A percentile compares a stretch with the other conserved stretches of the same genome.
phyloP scores from a whole-genome alignment of 768 basidiomycete species.

The Russula ochroleuca region DNA sequence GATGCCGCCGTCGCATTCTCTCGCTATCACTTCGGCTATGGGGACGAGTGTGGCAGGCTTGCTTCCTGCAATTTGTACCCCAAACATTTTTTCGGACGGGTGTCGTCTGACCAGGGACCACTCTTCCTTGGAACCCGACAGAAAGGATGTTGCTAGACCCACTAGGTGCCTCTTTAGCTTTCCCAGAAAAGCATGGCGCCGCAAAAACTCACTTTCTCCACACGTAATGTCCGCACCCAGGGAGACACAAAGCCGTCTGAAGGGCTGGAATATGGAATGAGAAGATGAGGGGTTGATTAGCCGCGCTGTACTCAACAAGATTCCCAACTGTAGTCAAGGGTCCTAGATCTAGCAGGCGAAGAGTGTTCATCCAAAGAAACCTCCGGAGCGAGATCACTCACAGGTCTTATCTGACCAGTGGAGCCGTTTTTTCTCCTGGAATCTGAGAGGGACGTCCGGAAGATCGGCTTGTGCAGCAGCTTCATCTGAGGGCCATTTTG shows the following conservation, averaged over 20 bases:
- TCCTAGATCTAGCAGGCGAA: constrained; percentile 46
- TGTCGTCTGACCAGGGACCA: constrained; percentile 92
- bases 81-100: constrained; percentile 81
- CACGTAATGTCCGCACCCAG: constrained; percentile 94
- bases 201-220: constrained; percentile 66
- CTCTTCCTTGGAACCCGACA: constrained; percentile 85
- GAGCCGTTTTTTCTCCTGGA: constrained; percentile 80
- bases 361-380: constrained; percentile 35
- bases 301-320: constrained; percentile 53
- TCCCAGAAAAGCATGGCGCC: neutral
- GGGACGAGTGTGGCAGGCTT: constrained; percentile 75
- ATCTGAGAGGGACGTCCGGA: constrained; percentile 66
- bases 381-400: constrained; percentile 35
- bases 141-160: constrained; percentile 90
- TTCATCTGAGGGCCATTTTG: constrained; percentile 30
- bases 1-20: constrained; percentile 58
- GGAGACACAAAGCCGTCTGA: constrained; percentile 81
- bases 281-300: neutral
- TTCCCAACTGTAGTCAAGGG: constrained; percentile 96
- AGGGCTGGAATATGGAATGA: constrained; percentile 56
- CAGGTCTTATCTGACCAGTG: constrained; percentile 87
- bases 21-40: constrained; percentile 74
- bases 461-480: constrained; percentile 43
- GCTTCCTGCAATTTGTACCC: constrained; percentile 89
- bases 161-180: constrained; percentile 42